Evolutionary conservation across 495 filamentous ascomycete genomes (phyloP).

Genomic region (Saxophila tyrrhenica): DNA sequence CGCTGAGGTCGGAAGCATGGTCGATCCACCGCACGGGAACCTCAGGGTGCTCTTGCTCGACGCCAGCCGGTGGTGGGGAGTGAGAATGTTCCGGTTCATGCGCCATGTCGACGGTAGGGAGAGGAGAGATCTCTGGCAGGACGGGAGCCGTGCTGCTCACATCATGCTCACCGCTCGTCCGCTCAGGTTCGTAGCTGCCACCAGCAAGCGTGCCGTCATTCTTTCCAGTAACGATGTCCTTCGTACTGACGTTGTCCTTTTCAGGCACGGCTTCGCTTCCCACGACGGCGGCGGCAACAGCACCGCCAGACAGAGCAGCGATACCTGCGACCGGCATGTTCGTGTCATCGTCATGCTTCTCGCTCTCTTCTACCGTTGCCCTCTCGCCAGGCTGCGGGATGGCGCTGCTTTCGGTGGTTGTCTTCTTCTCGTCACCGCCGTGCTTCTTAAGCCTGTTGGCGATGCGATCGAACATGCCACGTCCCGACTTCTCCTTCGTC

Average conservation of each 20-base stretch:
- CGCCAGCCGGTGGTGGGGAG: no score
- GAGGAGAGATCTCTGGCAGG: neutral
- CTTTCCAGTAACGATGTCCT: neutral
- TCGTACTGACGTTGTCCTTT: neutral
- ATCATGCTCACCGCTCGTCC: no score
- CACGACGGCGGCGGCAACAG: neutral
- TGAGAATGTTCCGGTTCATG: neutral
- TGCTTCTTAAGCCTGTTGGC: conserved; percentile 2
- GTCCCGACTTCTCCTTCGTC: neutral
- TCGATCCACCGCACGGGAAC: neutral
- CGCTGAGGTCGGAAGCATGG: neutral
- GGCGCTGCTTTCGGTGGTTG: neutral
- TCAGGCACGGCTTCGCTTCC: neutral
- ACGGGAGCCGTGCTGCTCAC: no score
- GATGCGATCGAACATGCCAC: neutral
- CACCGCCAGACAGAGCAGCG: neutral
- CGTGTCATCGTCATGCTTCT: neutral
- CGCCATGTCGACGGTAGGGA: neutral
- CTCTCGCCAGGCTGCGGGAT: neutral
- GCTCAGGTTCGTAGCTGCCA: neutral
- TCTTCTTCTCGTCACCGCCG: neutral
- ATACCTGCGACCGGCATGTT: neutral
- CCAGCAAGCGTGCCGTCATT: neutral
- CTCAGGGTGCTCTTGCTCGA: neutral
- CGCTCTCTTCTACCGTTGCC: neutral